Evolutionary conservation across 83 land plant species (phyloP), one percentile per base, ranked within the genome.

Genomic region (Larix sibirica): DNA sequence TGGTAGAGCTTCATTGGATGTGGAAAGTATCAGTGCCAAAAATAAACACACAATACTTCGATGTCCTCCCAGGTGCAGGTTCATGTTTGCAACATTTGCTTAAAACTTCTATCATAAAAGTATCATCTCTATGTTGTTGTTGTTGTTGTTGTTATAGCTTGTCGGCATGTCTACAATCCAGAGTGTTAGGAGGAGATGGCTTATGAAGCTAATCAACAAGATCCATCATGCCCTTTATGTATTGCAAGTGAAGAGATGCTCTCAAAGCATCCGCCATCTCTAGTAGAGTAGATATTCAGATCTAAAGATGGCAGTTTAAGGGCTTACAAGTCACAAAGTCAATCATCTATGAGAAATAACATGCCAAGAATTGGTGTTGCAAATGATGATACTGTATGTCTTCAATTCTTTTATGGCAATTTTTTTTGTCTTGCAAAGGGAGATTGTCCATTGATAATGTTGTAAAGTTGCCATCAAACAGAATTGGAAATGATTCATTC

Each of bases 91-190:
- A 28, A 28, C 28, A 28, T 28, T 28, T 28, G 28, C 28, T 28
- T 28, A 28, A 28, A 28, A 28, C 28, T 28, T 28, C 28, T 28
- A 28, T 28, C 28, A 28, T 28, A 28, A 28, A 28, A 28, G 28
- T 28, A 28, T 28, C 28, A 28, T 28, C 28, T 28, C 28, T 28
- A 28, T 28, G 28, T 28, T 28, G 28, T 28, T 28, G 28, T 28
- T 28, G 28, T 28, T 28, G 28, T 28, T 28, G 28, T 28, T 28
- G 28, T 28, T 28, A 28, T 90, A 58, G 85, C 75, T 47, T 90
- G 91, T 73, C 89, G 89, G 18, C 89, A 90, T 81, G 87, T 83
- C 26, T 90, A 83, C 83, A 89, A 90, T 81, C 87, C 87, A 38
- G 89, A 90, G 6, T 90, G 91, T 40, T 44, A 83, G 80, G 89